These are phyloP conservation scores for Ustilago trichophora DNA, from an alignment of 1,284 basidiomycete species.

Conservation along the genomic window DNA sequence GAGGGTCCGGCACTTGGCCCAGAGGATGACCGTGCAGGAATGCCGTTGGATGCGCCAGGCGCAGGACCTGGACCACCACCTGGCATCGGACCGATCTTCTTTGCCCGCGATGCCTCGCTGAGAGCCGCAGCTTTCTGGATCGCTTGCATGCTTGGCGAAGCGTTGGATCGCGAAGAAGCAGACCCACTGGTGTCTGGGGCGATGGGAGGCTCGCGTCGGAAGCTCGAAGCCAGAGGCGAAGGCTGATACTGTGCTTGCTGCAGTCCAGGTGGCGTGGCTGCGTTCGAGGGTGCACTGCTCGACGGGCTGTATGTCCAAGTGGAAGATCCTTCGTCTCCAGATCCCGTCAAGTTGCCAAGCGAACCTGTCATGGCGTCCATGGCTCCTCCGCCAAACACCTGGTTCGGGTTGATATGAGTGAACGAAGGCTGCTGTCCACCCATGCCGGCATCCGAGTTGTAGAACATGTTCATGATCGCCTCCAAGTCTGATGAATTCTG, in stretches of 20 bases:
- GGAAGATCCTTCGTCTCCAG: slow-evolving; percentile 53
- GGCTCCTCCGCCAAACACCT: slow-evolving; percentile 46
- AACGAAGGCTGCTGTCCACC: slow-evolving; percentile 43
- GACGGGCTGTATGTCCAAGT: slow-evolving; percentile 57
- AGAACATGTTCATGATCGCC: slow-evolving; percentile 62
- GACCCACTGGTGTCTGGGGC: slow-evolving; percentile 15
- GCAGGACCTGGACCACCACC: neutral
- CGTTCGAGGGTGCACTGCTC: slow-evolving; percentile 47
- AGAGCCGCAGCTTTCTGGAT: slow-evolving; percentile 38
- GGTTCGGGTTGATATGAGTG: slow-evolving; percentile 62
- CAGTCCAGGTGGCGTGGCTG: slow-evolving; percentile 38
- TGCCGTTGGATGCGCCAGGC: slow-evolving; percentile 12
- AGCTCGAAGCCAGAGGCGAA: slow-evolving; percentile 33
- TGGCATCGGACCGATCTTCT: slow-evolving; percentile 13
- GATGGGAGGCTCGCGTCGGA: slow-evolving; percentile 28
- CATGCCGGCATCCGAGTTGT: slow-evolving; percentile 53
- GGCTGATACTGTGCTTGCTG: slow-evolving; percentile 49
- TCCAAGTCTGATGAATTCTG: slow-evolving; percentile 47
- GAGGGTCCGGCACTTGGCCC: slow-evolving; percentile 10
- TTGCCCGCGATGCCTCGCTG: slow-evolving; percentile 27
- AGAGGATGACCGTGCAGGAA: slow-evolving; percentile 7
- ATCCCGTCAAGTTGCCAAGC: slow-evolving; percentile 32
- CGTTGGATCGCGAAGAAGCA: slow-evolving; percentile 27
- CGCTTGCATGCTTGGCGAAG: slow-evolving; percentile 35
- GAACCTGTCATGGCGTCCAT: slow-evolving; percentile 28